Base-by-base conservation (phyloP, 805 yeast genomes). In the Wickerhamomyces canadensis region DNA sequence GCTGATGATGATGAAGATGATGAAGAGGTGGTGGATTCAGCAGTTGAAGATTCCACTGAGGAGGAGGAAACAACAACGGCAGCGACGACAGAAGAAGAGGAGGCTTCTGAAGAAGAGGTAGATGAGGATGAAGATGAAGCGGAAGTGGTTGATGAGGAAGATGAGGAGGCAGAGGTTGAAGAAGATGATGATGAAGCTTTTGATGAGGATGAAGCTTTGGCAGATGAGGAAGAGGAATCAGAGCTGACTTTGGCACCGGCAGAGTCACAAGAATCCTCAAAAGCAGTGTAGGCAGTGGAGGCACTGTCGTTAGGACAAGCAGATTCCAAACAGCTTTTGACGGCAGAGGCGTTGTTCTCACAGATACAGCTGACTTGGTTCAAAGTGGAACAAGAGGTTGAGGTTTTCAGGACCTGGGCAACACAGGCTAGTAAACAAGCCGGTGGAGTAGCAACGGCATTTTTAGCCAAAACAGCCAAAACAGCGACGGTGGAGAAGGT, bases 361-460 rank as follows among this genome's bases (percentile, higher is more conserved):
- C 95, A 84, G 51, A 84, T 63, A 69, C 95, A 87, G 30, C 64
- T 52, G 48, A 85, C 67, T 54, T 83, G 77, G 59, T 74, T 74
- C 59, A 86, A 60, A 40, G 78, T 67, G 41, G 65, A 49, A 62
- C 93, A 84, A 33, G 65, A 42, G 29, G 75, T 61, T 13, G 78
- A 70, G 6, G 50, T 44, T 58, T 73, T 73, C 44, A 72, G 68
- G 38, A 83, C 89, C 53, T 76, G 71, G 40, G 86, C 73, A 41
- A 84, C 91, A 74, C 96, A 87, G 28, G 95, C 94, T 60, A 88
- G 70, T 48, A 88, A 65, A 70, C 96, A 88, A 27, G 96, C 96
- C 43, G 96, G 96, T 35, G 96, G 93, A 38, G 91, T 70, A 37
- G 84, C 74, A 22, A 72, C 70, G 31, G 40, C 57, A 29, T 43